phyloP scores from a whole-genome alignment of 345 rosid species.

The Draba incana region DNA sequence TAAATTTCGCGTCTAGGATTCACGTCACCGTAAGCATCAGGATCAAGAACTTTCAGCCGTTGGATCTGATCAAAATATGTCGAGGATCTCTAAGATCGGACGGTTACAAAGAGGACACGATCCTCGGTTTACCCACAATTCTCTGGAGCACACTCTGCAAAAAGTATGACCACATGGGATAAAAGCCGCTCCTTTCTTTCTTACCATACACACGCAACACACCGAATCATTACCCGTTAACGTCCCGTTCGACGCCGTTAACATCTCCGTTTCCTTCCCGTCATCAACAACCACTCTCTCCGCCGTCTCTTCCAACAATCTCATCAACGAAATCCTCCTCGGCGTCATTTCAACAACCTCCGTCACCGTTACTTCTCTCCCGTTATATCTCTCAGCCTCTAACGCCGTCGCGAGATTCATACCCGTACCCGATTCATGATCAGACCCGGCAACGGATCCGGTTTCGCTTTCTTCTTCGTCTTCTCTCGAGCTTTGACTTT shows the following conservation, averaged over 20 bases:
- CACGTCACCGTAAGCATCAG: slow-evolving; percentile 8
- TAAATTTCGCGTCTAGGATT: slow-evolving; percentile 17
- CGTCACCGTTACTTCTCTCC: slow-evolving; percentile 37
- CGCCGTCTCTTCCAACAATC: slow-evolving; percentile 65
- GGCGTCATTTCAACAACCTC: slow-evolving; percentile 46
- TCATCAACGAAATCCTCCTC: slow-evolving; percentile 74
- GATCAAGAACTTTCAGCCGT: slow-evolving; percentile 24
- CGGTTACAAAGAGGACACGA: slow-evolving; percentile 82
- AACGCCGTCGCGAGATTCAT: slow-evolving; percentile 93
- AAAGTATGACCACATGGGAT: slow-evolving; percentile 87
- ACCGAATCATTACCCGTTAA: slow-evolving; percentile 49
- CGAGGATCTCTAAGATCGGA: slow-evolving; percentile 66
- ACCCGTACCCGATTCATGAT: slow-evolving; percentile 39
- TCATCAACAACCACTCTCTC: slow-evolving; percentile 43
- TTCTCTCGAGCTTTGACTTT: slow-evolving; percentile 45
- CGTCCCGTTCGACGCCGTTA: slow-evolving; percentile 34
- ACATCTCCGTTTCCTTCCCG: slow-evolving; percentile 27
- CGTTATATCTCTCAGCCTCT: slow-evolving; percentile 73
- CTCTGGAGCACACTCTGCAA: slow-evolving; percentile 80
- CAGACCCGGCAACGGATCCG: slow-evolving; percentile 13
- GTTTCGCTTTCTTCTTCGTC: slow-evolving; percentile 33
- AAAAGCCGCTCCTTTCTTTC: slow-evolving; percentile 73
- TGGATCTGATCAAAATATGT: slow-evolving; percentile 51
- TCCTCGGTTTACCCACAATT: slow-evolving; percentile 67
- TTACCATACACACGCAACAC: slow-evolving; percentile 88